phyloP scores from a whole-genome alignment of 192 early-diverging fungal genomes.

The Coemansia sp. region DNA sequence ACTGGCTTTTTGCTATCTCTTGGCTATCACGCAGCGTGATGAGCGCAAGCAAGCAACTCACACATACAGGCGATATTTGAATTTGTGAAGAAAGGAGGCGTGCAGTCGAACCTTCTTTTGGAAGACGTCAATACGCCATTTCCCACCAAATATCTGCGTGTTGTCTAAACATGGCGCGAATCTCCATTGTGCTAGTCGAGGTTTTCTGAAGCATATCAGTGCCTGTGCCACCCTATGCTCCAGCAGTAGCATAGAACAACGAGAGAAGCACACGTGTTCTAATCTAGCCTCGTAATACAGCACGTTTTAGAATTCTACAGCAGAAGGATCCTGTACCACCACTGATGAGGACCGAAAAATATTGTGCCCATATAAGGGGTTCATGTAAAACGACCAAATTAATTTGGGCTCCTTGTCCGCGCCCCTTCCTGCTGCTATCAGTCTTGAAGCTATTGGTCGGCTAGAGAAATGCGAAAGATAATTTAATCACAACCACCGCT shows the following conservation, averaged over 20 bases:
- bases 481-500: too few relatives aligned
- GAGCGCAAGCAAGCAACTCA: neutral
- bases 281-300: neutral
- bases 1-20: neutral
- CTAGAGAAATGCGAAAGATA: too few relatives aligned
- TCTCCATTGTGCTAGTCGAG: neutral
- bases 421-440: neutral
- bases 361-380: neutral
- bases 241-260: neutral
- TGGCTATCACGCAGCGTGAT: neutral
- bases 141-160: neutral
- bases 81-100: neutral
- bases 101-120: neutral
- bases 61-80: neutral
- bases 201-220: neutral
- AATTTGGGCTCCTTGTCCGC: neutral
- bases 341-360: neutral
- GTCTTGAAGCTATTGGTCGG: too few relatives aligned
- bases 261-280: neutral
- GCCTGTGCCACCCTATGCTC: neutral
- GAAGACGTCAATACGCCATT: neutral
- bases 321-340: neutral
- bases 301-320: neutral
- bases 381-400: neutral
- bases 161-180: neutral